Base-by-base conservation (phyloP, 2,329 filamentous ascomycete species). In the Rasamsonia emersonii region DNA sequence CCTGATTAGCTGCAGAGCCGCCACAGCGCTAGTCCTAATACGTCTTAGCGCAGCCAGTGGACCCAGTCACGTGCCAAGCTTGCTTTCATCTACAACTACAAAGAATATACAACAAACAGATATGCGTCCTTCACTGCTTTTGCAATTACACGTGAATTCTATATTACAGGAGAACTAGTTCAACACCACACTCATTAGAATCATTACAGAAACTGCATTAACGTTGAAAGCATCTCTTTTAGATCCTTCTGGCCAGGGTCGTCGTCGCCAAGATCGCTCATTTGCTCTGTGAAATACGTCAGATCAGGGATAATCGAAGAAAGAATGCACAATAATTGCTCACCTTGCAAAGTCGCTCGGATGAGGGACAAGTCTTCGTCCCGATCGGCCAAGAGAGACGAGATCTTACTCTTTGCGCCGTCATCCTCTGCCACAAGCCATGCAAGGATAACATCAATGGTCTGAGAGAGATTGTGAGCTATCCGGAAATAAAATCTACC, bases 351-450 rank as follows among this genome's bases (percentile, higher is more conserved):
- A 15, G 84, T 86, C 11, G 50, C 59, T 44, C 70, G 76, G 14
- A 96, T 59, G 10, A 77, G 65, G 3, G 53, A 64, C 11, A 93
- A 51, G 5, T 67, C 65, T 50, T 85, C 79, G 43, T 82, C 82
- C 13, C 72, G 68, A 38, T 85, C 79, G 1, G 71, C 75, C 24
- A 95, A 61, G 3, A 82, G 58, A 14, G 67, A 61, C 30, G 68
- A 58, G 18, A 94, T 76, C 46, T 70, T 80, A 35, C 62, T 67
- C 46, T 70, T 75, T 1, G 85, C 83, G 0, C 84, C 86, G 19
- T 68, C 69, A 49, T 98, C 91, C 59, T 98, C 91, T 1, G 88
- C 91, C 5, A 86, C 71, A 18, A 96, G 68, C 91, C 91, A 98
- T 9, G 88, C 84, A 18, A 98, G 59, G 18, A 91, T 75, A 1